Evolutionary conservation across 352 stramenopile species (phyloP), one percentile per base, ranked within the genome.

Genomic region (Phytophthora pseudosyringae): DNA sequence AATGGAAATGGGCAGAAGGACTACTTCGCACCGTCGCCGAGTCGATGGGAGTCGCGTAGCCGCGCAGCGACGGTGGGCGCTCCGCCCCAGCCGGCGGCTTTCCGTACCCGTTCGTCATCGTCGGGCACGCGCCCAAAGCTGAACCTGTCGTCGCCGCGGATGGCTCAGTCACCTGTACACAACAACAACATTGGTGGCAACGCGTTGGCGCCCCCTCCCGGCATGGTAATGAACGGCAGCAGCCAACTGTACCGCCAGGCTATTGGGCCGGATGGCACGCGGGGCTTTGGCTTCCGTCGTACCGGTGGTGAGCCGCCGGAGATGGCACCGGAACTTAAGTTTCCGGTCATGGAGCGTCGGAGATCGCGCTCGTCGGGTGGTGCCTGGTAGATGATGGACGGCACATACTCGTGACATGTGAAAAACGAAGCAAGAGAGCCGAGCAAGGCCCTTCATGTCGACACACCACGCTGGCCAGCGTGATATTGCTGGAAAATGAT

Each of bases 221-320:
- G 78, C 16, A 74, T 86, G 35, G 65, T 70, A 57, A 64, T 76
- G 5, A 78, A 78, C 47, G 73, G 76, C 44, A 92, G 73, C 54
- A 80, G 73, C 59, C 77, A 76, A 55, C 59, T 88, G 62, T 94
- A 93, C 63, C 83, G 81, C 54, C 86, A 94, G 62, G 86, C 86
- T 15, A 82, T 89, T 50, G 86, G 86, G 31, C 86, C 86, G 16
- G 86, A 94, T 61, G 86, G 86, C 21, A 94, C 83, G 61, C 86
- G 86, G 43, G 86, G 86, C 64, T 94, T 94, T 82, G 82, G 78
- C 52, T 83, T 84, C 46, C 83, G 86, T 63, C 86, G 83, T 71
- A 83, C 71, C 44, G 76, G 83, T 57, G 73, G 65, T 11, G 73
- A 72, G 26, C 61, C 55, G 12, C 76, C 80, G 13, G 84, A 93